Evolutionary conservation across 2,329 filamentous ascomycete species (phyloP), one percentile per base, ranked within the genome.

Genomic region (Chaetomium sp.): DNA sequence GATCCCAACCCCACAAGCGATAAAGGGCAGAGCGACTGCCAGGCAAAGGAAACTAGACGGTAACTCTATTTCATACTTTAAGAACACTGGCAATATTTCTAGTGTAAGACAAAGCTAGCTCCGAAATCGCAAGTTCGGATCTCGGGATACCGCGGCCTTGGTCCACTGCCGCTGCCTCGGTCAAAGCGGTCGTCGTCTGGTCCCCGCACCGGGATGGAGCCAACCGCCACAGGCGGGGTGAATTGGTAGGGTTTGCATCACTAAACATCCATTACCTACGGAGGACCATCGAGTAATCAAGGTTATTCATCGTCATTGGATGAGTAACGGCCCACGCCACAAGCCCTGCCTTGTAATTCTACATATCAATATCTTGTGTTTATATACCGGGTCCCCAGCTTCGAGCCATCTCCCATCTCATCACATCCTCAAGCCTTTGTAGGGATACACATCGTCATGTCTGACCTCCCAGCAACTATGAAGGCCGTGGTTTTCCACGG

Each of bases 401-500:
- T 6, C 10, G 9, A 47, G 12, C 8, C 45, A 23, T 10, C 45
- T 21, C n/a, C 45, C 3, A 47, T 47, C 45, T 47, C 45, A 23
- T 47, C n/a, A 7, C 5, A 23, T 23, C n/a, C n/a, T 47, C 45
- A 47, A 23, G 2, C 7, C 19, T n/a, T 7, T n/a, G n/a, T 47
- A 12, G n/a, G 7, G 12, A 47, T 21, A 21, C 45, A 21, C 19
- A 38, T 21, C 13, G 25, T 49, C 59, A 69, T 67, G 59, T 60
- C 60, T 33, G 64, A 42, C 27, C 75, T 80, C 75, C 72, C 75
- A 59, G 64, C 74, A 42, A 91, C 85, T 0, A 97, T 97, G 93
- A 90, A 91, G 76, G 92, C 92, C 33, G 91, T 97, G 33, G 85
- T 97, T 62, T 96, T 97, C 79, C 89, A 94, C 67, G 92, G 90